Percentiles rank a stretch among this genome's conserved stretches.
phyloP scores from a whole-genome alignment of 257 asterid genomes.

The Solanum bukasovii region DNA sequence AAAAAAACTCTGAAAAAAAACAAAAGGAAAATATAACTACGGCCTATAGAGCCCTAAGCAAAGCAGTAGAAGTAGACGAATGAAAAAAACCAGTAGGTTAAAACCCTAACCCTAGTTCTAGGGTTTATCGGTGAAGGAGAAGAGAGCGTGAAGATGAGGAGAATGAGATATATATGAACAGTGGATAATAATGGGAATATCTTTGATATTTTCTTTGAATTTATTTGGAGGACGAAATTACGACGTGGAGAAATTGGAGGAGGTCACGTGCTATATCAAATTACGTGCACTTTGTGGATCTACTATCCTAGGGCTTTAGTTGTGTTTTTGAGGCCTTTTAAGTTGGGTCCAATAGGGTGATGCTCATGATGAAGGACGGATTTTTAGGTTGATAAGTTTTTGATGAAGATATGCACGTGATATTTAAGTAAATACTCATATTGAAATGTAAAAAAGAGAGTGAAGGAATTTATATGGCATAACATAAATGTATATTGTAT shows the following conservation, averaged over 20 bases:
- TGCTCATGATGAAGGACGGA: neutral
- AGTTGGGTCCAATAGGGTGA: neutral
- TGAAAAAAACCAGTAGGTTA: neutral
- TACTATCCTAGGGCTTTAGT: neutral
- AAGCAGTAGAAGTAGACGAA: neutral
- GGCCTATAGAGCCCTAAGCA: neutral
- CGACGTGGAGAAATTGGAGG: neutral
- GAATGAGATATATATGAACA: neutral
- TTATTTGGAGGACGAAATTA: neutral
- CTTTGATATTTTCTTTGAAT: neutral
- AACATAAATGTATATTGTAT: neutral
- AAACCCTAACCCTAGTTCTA: neutral
- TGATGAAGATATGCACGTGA: neutral
- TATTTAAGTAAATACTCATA: neutral
- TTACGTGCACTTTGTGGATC: neutral
- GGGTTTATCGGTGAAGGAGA: neutral
- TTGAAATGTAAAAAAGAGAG: neutral
- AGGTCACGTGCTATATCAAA: neutral
- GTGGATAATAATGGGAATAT: neutral
- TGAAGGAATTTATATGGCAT: neutral
- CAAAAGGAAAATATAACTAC: too few relatives aligned
- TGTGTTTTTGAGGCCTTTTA: neutral
- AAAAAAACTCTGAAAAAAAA: neutral
- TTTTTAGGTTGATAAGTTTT: neutral
- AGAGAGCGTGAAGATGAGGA: neutral